These are phyloP conservation scores for Cercis canadensis DNA, from an alignment of 306 rosid species.

Conservation along the genomic window DNA sequence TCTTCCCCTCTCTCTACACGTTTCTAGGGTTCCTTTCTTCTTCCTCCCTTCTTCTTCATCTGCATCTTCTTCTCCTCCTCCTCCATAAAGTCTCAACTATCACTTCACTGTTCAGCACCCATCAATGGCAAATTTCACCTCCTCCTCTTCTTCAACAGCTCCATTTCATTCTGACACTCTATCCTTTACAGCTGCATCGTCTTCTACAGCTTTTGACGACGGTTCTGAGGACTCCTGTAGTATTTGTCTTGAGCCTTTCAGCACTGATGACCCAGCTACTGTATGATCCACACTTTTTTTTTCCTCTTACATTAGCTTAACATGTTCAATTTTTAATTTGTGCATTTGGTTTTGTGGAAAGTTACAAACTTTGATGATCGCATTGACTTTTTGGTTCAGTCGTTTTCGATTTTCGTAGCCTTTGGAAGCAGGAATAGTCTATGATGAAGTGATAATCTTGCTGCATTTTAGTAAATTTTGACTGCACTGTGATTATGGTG, in stretches of 20 bases:
- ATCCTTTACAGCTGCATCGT: constrained; percentile 43
- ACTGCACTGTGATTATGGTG: neutral
- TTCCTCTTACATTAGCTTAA: neutral
- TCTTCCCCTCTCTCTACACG: constrained; percentile 16
- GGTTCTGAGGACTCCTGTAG: constrained; percentile 77
- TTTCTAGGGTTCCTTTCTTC: constrained; percentile 58
- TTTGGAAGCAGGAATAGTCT: constrained; percentile 3
- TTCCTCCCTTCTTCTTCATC: constrained; percentile 19
- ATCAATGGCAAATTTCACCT: constrained; percentile 52
- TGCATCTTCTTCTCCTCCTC: neutral
- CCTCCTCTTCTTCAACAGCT: constrained; percentile 41
- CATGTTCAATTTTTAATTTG: neutral
- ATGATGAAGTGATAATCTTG: neutral
- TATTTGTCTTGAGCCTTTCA: constrained; percentile 82
- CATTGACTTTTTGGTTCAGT: neutral
- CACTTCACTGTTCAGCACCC: constrained; percentile 14
- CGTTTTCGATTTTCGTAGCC: constrained; percentile 1
- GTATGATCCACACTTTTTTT: constrained; percentile 44
- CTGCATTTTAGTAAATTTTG: neutral
- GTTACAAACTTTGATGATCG: constrained; percentile 13
- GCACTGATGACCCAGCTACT: constrained; percentile 68
- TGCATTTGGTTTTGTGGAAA: constrained; percentile 34
- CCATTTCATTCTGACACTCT: constrained; percentile 33
- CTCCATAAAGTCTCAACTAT: constrained; percentile 25
- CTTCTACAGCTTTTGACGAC: constrained; percentile 54